Evolutionary conservation across 2,329 filamentous ascomycete species (phyloP), one percentile per base, ranked within the genome.

Genomic region (Stemphylium beticola): DNA sequence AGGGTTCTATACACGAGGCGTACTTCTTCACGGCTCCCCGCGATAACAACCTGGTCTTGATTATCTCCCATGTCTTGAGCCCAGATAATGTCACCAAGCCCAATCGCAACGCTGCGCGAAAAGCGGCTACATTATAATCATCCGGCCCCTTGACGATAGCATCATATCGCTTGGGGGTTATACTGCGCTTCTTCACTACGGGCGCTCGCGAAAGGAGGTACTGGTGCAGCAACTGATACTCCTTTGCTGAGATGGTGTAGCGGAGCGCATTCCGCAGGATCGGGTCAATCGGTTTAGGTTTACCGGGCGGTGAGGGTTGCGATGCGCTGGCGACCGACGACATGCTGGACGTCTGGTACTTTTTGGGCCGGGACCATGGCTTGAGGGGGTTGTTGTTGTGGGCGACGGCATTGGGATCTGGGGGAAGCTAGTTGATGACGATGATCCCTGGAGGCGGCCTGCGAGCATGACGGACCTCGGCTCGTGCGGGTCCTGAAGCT

Each of bases 201-300:
- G 81, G 77, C 4, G 90, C 88, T 41, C 88, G 86, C 57, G 90
- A 92, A 45, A 95, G 82, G 48, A 96, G 83, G 71, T 93, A 92
- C 69, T 89, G 88, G 75, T 96, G 92, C 15, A 97, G 84, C 1
- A 88, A 80, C 63, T 91, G 88, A 76, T 97, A 97, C 75, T 97
- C 93, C 74, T 88, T 87, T 37, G 91, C 87, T 71, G 93, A 92
- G 48, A 87, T 76, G 53, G 90, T 95, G 77, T 96, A 93, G 63
- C 92, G 88, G 55, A 97, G 82, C 38, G 91, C 88, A 75, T 95
- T 96, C 75, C 91, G 90, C 52, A 96, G 82, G 59, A 96, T 83
- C 4, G 90, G 89, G 63, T 93, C 89, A 55, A 83, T 67, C 17
- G 50, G 62, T 29, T 72, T 63, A 18, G 65, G 49, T 53, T 68